Percentiles rank a stretch among this genome's conserved stretches.
Conservation (phyloP, 2,329 filamentous ascomycete genomes). For the Fusarium continuum region DNA sequence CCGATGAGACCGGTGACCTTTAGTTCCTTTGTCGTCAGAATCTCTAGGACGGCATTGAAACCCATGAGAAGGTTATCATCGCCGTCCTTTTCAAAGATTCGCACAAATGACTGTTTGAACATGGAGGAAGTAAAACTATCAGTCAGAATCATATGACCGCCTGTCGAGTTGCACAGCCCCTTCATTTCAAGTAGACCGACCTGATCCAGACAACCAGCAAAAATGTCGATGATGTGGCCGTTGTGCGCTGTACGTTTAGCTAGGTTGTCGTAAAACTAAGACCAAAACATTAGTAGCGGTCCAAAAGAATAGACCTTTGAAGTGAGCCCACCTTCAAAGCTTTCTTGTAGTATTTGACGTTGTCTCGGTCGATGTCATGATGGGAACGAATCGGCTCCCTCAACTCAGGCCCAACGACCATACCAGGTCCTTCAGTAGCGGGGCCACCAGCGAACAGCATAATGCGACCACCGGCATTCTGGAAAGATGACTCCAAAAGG, state of each 20-base stretch:
- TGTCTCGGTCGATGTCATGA: conserved; percentile 98
- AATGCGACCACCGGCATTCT: conserved; percentile 92
- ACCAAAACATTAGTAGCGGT: conserved; percentile 38
- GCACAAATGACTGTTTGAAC: conserved; percentile 98
- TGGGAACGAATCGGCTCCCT: conserved; percentile 97
- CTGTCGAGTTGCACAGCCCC: conserved; percentile 92
- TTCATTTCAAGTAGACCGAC: conserved; percentile 99
- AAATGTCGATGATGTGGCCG: conserved; percentile 96
- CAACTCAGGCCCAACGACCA: conserved; percentile 95
- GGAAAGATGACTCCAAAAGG: conserved; percentile 91
- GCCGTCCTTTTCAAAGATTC: conserved; percentile 95
- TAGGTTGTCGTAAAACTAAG: conserved; percentile 89
- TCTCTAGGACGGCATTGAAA: conserved; percentile 96
- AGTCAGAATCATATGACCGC: conserved; percentile 97
- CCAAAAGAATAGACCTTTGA: background rate
- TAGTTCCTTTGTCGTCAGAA: conserved; percentile 95
- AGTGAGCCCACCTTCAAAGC: conserved; percentile 79
- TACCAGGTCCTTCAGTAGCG: conserved; percentile 93
- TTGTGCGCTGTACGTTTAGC: conserved; percentile 96
- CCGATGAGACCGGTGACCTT: conserved; percentile 98
- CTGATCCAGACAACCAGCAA: conserved; percentile 96
- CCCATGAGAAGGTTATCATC: conserved; percentile 97
- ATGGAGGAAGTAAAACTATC: conserved; percentile 99
- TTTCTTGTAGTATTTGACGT: conserved; percentile 99
- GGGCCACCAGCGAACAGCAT: conserved; percentile 98